These are phyloP conservation scores for Monosporozyma siamensis DNA, from an alignment of 805 yeast genomes.

Conservation along the genomic window DNA sequence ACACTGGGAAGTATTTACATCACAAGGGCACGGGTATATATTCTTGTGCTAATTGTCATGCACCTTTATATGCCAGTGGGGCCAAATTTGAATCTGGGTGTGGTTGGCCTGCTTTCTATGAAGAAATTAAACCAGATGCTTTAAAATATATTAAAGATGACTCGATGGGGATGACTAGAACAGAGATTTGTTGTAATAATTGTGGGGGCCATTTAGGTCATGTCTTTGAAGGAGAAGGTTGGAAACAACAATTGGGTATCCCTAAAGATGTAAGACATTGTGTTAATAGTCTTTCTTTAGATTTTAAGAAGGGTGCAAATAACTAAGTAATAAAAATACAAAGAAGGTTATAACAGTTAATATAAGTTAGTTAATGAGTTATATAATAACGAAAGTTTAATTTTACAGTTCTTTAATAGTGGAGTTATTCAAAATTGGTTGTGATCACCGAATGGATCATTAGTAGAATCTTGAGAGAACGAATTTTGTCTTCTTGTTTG, in stretches of 20 bases:
- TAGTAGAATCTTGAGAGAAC: neutral
- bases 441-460: conserved; percentile 44
- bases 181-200: conserved; percentile 77
- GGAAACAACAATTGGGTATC: conserved; percentile 31
- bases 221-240: conserved; percentile 91
- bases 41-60: conserved; percentile 76
- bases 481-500: conserved; percentile 1
- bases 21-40: conserved; percentile 50
- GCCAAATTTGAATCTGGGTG: conserved; percentile 87
- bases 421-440: conserved; percentile 17
- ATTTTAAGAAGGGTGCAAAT: conserved; percentile 34
- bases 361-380: no score
- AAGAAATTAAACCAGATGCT: conserved; percentile 70
- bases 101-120: conserved; percentile 98
- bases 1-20: conserved; percentile 32
- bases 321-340: no score
- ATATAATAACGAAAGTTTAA: neutral
- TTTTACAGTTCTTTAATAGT: no score
- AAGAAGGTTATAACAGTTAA: no score
- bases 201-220: conserved; percentile 97
- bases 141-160: conserved; percentile 52
- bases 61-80: conserved; percentile 67
- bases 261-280: conserved; percentile 92
- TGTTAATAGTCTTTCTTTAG: conserved; percentile 77
- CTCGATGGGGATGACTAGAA: conserved; percentile 69